Evolutionary conservation across 1,284 basidiomycete genomes (phyloP), one percentile per base, ranked within the genome.

Genomic region (Cryptococcus sp.): DNA sequence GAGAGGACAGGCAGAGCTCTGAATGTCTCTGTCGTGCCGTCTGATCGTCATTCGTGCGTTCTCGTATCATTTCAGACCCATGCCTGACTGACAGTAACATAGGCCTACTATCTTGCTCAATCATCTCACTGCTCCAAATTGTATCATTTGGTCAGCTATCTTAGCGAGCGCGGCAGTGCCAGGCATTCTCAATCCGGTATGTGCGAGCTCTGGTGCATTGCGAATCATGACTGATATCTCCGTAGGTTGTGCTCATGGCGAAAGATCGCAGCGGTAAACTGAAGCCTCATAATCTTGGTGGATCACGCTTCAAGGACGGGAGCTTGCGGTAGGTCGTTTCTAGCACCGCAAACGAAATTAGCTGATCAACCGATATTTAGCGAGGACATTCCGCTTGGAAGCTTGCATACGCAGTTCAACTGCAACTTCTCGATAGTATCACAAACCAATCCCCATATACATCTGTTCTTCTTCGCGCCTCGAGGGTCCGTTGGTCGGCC

Each of bases 381-480:
- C 61, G 93, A 97, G 55, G 95, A 99, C 75, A 97, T 99, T 61
- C 95, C 95, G 3, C 83, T 97, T 13, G 91, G 95, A 75, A 85
- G 88, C 43, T 81, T 98, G 34, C 95, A 98, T 72, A 82, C 91
- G n/a, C 91, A 93, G 71, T 94, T 93, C 81, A 94, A 94, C 74
- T 93, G 96, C 59, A 97, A 93, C 63, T 89, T 96, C 75, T 90
- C 92, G 1, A 89, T 98, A 49, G 95, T 99, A 38, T 93, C 91
- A 0, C 94, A 79, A 59, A 93, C 91, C 29, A 99, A 98, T 70
- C 95, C 94, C 0, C 96, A 99, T 75, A 92, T 99, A 13, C 95
- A 98, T 76, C 71, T 98, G n/a, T 99, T 99, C 80, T 95, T 96
- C 80, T 98, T 97, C 70, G 92, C 92, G 0, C 89, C 93, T 29